Evolutionary conservation across 331 rosid genomes (phyloP), one percentile per base, ranked within the genome.

Genomic region (Cydonia oblonga): DNA sequence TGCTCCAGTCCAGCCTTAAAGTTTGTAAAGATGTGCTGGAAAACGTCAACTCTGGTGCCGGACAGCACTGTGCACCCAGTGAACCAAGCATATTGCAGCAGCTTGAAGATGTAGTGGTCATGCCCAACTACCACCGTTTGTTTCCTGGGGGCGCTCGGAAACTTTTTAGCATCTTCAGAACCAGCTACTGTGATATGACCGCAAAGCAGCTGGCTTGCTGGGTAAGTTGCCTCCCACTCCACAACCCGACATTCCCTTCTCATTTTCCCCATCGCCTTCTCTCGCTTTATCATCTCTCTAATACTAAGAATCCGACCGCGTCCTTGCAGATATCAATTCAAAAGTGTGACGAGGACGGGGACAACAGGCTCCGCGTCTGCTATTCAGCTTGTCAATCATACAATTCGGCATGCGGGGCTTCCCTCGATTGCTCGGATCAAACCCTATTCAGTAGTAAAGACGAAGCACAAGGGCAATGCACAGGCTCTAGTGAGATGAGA

Each of bases 171-270:
- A 85, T 93, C 80, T 87, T 93, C 40, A 91, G 98, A 32, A 88
- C 90, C 85, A 82, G 90, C 73, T 87, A 85, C 69, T 93, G 98
- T 30, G 97, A 93, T 56, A 91, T 86, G 67, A 90, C 97, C 51
- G 98, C 98, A 11, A 93, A 87, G 86, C 92, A 88, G 83, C 83
- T 93, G 28, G 98, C 98, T 40, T 93, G 98, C 85, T 93, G 97
- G 98, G 98, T 93, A 80, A 79, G 90, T 71, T 30, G 9, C 30
- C 35, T 53, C 35, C 56, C 52, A 28, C 40, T 46, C 22, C 18
- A 49, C 66, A 40, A 8, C 14, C 14, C 10, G 1, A 29, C 42
- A 3, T 59, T 71, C 25, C 44, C 49, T 59, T 16, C 7, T 18
- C 54, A 49, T 49, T 16, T 18, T 49, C 54, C 6, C 20, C 20